These are phyloP conservation scores for Trifolium subterraneum DNA, from an alignment of 306 rosid species.

Conservation along the genomic window DNA sequence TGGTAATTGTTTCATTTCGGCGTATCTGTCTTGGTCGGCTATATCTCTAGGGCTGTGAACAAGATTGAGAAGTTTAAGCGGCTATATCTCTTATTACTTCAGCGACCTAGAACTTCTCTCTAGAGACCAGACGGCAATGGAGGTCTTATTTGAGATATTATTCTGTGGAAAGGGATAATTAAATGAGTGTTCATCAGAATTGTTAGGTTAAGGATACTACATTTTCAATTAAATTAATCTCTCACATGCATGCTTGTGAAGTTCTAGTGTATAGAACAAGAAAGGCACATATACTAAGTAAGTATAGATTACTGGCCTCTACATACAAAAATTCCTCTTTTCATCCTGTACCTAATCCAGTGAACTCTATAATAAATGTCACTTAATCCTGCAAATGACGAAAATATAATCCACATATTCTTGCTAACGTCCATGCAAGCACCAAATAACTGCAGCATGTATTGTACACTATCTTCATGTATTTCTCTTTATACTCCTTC, in stretches of 20 bases:
- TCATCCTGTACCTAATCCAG: slow-evolving; percentile 7
- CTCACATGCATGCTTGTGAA: not conserved
- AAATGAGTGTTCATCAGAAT: slow-evolving; percentile 11
- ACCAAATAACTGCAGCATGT: not conserved
- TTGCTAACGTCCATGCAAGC: not conserved
- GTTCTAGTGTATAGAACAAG: not conserved
- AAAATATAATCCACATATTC: not conserved
- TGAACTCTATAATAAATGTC: not conserved
- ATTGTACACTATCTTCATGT: not conserved
- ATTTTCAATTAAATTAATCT: slow-evolving; percentile 12
- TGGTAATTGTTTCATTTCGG: not conserved
- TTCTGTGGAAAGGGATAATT: slow-evolving; percentile 8
- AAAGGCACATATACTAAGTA: not conserved
- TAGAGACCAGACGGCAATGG: not conserved
- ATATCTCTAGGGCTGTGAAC: not conserved
- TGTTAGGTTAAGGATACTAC: not conserved
- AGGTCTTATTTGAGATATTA: slow-evolving; percentile 1
- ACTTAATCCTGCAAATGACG: not conserved
- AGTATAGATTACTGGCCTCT: not conserved
- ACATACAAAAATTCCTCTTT: not conserved
- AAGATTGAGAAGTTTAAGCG: slow-evolving; percentile 21
- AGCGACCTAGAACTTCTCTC: slow-evolving; percentile 1
- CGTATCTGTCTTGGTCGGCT: not conserved
- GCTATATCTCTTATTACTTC: too few relatives aligned
- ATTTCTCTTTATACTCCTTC: not conserved